Conservation (phyloP, 768 basidiomycete species). For the Boletus reticuloceps region DNA sequence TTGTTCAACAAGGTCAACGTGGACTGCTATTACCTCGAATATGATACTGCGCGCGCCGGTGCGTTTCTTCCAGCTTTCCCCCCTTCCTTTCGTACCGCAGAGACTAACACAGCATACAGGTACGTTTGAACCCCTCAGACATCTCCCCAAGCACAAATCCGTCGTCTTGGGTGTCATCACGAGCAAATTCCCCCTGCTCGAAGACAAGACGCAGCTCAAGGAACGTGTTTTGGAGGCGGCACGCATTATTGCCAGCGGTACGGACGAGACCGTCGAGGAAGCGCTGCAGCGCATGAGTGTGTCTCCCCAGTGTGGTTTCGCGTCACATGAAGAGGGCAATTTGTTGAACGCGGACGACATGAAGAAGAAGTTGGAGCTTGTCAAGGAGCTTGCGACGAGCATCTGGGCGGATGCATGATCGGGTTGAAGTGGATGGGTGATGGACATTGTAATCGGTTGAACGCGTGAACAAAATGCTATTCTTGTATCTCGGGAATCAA, state of each 20-base stretch:
- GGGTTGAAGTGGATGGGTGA: too few relatives aligned
- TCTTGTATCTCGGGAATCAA: too few relatives aligned
- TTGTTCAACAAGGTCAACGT: conserved; percentile 45
- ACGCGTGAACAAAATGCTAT: not conserved
- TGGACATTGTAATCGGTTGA: too few relatives aligned
- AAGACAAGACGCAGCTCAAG: conserved; percentile 40
- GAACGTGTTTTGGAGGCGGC: conserved; percentile 44
- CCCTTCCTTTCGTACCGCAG: not conserved
- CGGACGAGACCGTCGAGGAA: conserved; percentile 36
- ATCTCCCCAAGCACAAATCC: conserved; percentile 35
- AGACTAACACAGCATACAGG: conserved; percentile 5
- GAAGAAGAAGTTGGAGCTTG: conserved; percentile 27
- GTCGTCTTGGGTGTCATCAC: conserved; percentile 44
- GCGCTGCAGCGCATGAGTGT: conserved; percentile 40
- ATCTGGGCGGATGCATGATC: conserved; percentile 33
- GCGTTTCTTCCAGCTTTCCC: not conserved
- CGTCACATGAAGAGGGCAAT: conserved; percentile 46
- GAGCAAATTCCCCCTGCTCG: conserved; percentile 42
- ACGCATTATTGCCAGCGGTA: conserved; percentile 38
- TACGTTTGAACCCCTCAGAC: conserved; percentile 32
- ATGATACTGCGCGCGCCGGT: conserved; percentile 47
- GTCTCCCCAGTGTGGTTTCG: conserved; percentile 54
- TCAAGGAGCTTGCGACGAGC: conserved; percentile 34
- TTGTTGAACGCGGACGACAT: conserved; percentile 36
- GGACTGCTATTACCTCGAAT: conserved; percentile 47